Percentiles rank a stretch among this genome's conserved stretches.
phyloP scores from a whole-genome alignment of 1,284 basidiomycete genomes.

The Trichosporon faecale region DNA sequence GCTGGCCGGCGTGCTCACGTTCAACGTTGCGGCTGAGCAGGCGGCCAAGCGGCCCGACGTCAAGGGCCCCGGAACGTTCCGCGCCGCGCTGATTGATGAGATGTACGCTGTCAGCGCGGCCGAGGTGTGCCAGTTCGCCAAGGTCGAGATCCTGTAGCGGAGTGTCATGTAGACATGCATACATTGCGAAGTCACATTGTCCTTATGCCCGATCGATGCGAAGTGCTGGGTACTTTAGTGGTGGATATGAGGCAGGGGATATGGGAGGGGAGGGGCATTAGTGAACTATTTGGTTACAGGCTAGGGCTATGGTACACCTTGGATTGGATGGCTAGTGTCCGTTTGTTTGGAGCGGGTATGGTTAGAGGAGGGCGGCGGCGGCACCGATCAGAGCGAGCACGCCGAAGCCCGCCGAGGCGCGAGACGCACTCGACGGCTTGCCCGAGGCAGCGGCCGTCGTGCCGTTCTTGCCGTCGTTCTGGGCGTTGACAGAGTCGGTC shows the following conservation, averaged over 20 bases:
- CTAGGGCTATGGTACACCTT: neutral
- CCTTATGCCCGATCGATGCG: neutral
- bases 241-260: neutral
- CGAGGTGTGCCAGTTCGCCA: constrained; percentile 57
- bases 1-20: constrained; percentile 70
- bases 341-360: neutral
- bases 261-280: neutral
- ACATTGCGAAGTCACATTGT: neutral
- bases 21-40: constrained; percentile 79
- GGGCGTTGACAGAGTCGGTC: neutral
- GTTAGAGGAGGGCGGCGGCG: constrained; percentile 7
- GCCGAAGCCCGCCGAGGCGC: neutral
- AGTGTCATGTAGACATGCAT: neutral
- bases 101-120: constrained; percentile 64
- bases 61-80: constrained; percentile 79
- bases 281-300: neutral
- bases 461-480: neutral
- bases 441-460: neutral
- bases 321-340: neutral
- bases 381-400: constrained; percentile 1
- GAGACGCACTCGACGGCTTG: neutral
- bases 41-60: constrained; percentile 70
- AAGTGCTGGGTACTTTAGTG: neutral
- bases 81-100: constrained; percentile 81
- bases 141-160: constrained; percentile 50